Evolutionary conservation across 169 alveolate genomes (phyloP), one percentile per base, ranked within the genome.

Genomic region (Plasmodium gallinaceum): DNA sequence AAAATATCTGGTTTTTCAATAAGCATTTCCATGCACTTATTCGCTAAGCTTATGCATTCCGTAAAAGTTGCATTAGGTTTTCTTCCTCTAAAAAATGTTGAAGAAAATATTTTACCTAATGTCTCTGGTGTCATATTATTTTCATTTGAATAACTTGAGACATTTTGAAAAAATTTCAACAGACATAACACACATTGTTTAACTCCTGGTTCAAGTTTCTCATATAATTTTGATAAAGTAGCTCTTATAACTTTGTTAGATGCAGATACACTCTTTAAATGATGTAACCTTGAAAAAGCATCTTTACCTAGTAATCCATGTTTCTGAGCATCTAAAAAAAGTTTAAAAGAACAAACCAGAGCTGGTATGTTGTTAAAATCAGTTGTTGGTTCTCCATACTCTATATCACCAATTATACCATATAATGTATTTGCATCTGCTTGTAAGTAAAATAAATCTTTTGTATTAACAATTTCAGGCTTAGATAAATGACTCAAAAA

Each of bases 271-370:
- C 48, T 78, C 65, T 78, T 78, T 78, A 78, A 65, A 78, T 78
- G 76, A 43, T 78, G 65, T 70, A 78, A 48, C 20, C 62, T 64
- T 2, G 74, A 51, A 57, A 78, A 78, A 42, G 89, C 89, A 45
- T 78, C 89, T 64, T 65, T 78, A 0, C 96, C 96, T 52, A 94
- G 46, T 18, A 94, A 64, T 7, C 95, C 95, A 20, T 93, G 93
- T 22, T 75, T 83, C 37, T 94, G 96, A n/a, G 95, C 61, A 70
- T 92, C 94, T 45, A 94, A 43, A 57, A 92, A 65, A 0, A 94
- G 88, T 57, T 73, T 92, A 62, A 94, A 92, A n/a, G 93, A 78
- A 68, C 92, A 74, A 1, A 94, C 96, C 10, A 92, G 90, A 20
- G 94, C 92, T 3, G 87, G 93, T 14, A 86, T 73, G 24, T 90